Base-by-base conservation (phyloP, 169 alveolate species). In the Eimeria falciformis region DNA sequence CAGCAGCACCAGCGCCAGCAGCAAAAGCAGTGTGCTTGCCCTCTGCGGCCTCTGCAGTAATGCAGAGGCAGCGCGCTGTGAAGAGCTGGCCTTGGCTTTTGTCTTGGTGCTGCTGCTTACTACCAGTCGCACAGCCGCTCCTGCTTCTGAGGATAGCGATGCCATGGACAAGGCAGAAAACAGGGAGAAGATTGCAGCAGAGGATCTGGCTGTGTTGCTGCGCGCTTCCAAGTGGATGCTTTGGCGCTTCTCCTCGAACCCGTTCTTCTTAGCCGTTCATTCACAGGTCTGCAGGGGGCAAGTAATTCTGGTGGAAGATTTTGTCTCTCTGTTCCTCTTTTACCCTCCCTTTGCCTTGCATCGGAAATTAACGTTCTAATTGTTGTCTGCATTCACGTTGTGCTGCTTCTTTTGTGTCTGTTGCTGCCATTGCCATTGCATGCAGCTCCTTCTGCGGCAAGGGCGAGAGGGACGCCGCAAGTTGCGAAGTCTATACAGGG, bases 211-310 rank as follows among this genome's bases (percentile, higher is more conserved):
- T 9, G 43, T 5, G 3, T 11, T 78, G 87, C 87, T 45, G 55
- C 29, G 40, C 69, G 87, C 87, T 27, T 55, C 23, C 0, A 27
- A 46, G 9, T 46, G 29, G 50, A 78, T 78, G 87, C 50, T 78
- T 45, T 45, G 47, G 29, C 87, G 87, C 50, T 78, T 78, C 27
- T 71, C 87, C 12, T 78, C 87, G 9, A 78, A 78, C 46, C 87
- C 87, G 9, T 78, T 78, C 71, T 78, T 78, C 62, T 71, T 78
- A 12, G 87, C 87, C 53, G 87, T 78, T 66, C 40, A 78, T 33
- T 37, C 87, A 21, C 87, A 78, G 47, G 87, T 78, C 46, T 21
- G 87, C 25, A 0, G 62, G 69, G 46, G 12, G 25, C 62, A 45
- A 9, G 1, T 73, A 33, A 0, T 11, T 33, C 37, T 65, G 12